These are phyloP conservation scores for Agrostemma githago DNA, from an alignment of 148 eudicot species.

Conservation along the genomic window DNA sequence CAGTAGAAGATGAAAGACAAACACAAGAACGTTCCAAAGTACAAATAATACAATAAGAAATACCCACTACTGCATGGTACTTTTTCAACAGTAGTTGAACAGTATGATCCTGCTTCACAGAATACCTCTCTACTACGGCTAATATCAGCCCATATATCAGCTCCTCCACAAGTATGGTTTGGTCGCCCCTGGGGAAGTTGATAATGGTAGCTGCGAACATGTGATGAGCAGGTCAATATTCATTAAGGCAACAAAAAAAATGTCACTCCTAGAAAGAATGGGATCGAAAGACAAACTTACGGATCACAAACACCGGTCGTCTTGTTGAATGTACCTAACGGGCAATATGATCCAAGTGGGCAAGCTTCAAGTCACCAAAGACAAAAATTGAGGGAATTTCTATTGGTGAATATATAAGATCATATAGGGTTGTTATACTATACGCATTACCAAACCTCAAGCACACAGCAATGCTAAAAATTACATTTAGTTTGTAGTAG, in stretches of 20 bases:
- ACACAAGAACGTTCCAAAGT: conserved; percentile 20
- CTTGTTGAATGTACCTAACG: conserved; percentile 51
- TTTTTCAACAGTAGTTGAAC: conserved; percentile 56
- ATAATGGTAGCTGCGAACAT: conserved; percentile 54
- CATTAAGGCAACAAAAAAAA: conserved; percentile 4
- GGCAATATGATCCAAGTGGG: conserved; percentile 86
- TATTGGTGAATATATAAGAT: not conserved
- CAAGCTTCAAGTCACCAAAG: conserved; percentile 54
- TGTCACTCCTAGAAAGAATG: not conserved
- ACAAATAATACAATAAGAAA: conserved; percentile 29
- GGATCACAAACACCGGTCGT: conserved; percentile 74
- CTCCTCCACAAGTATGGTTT: conserved; percentile 89
- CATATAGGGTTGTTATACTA: not conserved
- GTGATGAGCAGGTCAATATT: not conserved
- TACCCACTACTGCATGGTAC: conserved; percentile 72
- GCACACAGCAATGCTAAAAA: not conserved
- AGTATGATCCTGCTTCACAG: conserved; percentile 86
- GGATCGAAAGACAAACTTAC: conserved; percentile 42
- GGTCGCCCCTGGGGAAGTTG: conserved; percentile 60
- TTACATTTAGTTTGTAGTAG: not conserved
- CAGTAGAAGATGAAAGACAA: not conserved
- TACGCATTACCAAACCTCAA: not conserved
- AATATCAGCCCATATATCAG: conserved; percentile 75
- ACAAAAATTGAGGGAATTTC: conserved; percentile 6
- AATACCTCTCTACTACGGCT: conserved; percentile 55